Percentiles rank a stretch among this genome's conserved stretches.
These are phyloP conservation scores for Primulina eburnea DNA, from an alignment of 257 asterid species.

Conservation along the genomic window DNA sequence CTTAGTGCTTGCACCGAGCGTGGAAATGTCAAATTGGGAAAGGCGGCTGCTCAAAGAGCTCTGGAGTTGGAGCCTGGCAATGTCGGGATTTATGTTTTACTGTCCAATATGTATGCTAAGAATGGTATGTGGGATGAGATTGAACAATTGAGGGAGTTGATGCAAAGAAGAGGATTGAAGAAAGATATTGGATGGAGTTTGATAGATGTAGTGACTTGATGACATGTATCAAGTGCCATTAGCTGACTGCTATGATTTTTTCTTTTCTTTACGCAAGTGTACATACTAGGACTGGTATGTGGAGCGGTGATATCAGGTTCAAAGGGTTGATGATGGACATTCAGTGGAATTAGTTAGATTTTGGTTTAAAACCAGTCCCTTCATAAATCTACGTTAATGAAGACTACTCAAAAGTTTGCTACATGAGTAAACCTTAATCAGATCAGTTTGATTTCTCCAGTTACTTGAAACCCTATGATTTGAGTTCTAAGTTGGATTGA, in stretches of 20 bases:
- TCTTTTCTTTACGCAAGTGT: background rate
- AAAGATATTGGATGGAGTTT: slow-evolving; percentile 38
- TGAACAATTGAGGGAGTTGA: slow-evolving; percentile 55
- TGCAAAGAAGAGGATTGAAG: slow-evolving; percentile 58
- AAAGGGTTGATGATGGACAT: background rate
- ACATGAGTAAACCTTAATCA: background rate
- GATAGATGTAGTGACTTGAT: background rate
- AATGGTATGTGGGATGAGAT: slow-evolving; percentile 77
- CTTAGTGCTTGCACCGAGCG: slow-evolving; percentile 40
- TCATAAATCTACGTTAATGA: background rate
- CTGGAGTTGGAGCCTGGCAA: slow-evolving; percentile 64
- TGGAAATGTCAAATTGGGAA: slow-evolving; percentile 68
- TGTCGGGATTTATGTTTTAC: slow-evolving; percentile 60
- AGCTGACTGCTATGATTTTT: background rate
- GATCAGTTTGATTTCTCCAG: background rate
- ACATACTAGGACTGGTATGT: background rate
- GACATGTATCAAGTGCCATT: background rate
- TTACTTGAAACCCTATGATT: background rate
- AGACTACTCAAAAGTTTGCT: background rate
- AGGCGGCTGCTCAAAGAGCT: slow-evolving; percentile 73
- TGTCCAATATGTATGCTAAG: slow-evolving; percentile 76
- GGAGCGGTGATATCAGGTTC: background rate
- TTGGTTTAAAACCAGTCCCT: background rate
- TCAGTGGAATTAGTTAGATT: background rate
- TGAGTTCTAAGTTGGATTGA: background rate